Evolutionary conservation across 805 yeast genomes (phyloP).

Genomic region (Lachancea cidri): DNA sequence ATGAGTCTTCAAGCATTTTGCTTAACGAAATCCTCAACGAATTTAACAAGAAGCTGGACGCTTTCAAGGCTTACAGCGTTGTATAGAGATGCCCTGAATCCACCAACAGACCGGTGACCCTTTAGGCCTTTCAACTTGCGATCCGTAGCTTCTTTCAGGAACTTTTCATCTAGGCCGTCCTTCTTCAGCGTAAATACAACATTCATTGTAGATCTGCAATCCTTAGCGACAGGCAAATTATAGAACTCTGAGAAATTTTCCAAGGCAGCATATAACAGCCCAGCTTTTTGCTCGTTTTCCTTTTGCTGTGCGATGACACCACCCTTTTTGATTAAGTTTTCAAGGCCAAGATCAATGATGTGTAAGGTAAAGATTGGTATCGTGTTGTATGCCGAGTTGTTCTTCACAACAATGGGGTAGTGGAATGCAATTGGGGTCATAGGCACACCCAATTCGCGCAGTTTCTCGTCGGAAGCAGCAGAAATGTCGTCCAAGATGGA

Average conservation of each 20-base stretch:
- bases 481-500: constrained; percentile 51
- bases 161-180: constrained; percentile 60
- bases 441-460: constrained; percentile 59
- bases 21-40: constrained; percentile 55
- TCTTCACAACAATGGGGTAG: constrained; percentile 77
- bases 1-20: constrained; percentile 20
- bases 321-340: constrained; percentile 57
- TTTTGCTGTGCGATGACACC: constrained; percentile 62
- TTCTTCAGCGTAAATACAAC: constrained; percentile 77
- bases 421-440: constrained; percentile 85
- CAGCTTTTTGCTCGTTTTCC: constrained; percentile 58
- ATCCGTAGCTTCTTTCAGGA: constrained; percentile 61
- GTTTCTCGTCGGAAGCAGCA: constrained; percentile 54
- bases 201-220: constrained; percentile 82
- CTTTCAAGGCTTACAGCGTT: constrained; percentile 73
- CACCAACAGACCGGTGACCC: constrained; percentile 97
- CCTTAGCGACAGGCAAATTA: constrained; percentile 57
- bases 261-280: constrained; percentile 55
- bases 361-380: constrained; percentile 91
- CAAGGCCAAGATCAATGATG: constrained; percentile 73
- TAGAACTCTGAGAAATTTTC: constrained; percentile 63
- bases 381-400: constrained; percentile 93
- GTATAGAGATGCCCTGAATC: constrained; percentile 88
- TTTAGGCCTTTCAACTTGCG: constrained; percentile 69
- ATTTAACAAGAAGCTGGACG: constrained; percentile 51